Evolutionary conservation across 2,329 filamentous ascomycete species (phyloP).

Genomic region (Dothistroma septosporum): DNA sequence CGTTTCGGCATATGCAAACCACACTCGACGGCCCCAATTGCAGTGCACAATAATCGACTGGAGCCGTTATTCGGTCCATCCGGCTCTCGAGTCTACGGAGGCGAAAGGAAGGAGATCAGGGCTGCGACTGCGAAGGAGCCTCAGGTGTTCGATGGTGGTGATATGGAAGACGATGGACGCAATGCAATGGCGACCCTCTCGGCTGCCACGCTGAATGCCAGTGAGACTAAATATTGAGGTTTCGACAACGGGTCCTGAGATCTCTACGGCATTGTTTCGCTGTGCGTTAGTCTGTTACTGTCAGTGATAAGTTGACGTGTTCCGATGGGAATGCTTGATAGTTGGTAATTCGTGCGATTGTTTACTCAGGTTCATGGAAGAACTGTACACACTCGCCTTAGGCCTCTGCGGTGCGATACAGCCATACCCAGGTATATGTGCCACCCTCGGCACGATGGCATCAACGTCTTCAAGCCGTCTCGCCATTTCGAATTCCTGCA

Average conservation of each 20-base stretch:
- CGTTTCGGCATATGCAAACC: not conserved
- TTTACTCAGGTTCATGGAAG: not conserved
- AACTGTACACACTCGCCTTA: not conserved
- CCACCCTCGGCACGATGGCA: not conserved
- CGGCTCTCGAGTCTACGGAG: not conserved
- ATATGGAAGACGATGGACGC: not conserved
- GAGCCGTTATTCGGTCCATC: not conserved
- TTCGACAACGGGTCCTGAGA: no score
- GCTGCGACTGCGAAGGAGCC: not conserved
- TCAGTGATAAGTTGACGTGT: no score
- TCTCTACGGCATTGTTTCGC: not conserved
- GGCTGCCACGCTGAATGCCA: not conserved
- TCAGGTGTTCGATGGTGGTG: not conserved
- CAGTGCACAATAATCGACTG: not conserved
- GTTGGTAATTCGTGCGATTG: not conserved
- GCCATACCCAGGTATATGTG: not conserved
- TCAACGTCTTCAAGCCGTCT: not conserved
- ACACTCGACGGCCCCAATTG: not conserved
- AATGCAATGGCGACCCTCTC: not conserved
- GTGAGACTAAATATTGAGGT: not conserved
- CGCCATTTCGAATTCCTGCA: not conserved
- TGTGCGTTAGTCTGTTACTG: not conserved
- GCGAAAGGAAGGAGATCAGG: not conserved
- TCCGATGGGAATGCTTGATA: no score
- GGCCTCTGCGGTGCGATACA: not conserved